phyloP scores from a whole-genome alignment of 1,284 basidiomycete genomes.

The Puccinia coronata region DNA sequence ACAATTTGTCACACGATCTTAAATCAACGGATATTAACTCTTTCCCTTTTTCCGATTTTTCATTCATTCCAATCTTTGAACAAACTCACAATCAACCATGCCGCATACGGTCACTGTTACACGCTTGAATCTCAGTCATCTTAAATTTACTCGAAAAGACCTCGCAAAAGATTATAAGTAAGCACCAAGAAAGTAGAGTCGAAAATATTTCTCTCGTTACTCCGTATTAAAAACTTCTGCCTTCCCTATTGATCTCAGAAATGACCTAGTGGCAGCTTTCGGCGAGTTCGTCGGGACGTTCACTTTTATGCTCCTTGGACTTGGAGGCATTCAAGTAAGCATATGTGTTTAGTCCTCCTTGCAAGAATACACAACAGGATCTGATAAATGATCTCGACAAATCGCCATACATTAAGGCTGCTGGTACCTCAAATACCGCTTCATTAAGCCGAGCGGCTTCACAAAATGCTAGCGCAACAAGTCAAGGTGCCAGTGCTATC shows the following conservation, averaged over 20 bases:
- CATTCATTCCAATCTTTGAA: background rate
- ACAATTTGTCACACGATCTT: background rate
- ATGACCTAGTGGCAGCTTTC: constrained; percentile 41
- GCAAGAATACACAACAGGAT: too few species aligned
- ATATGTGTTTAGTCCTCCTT: too few species aligned
- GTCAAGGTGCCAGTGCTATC: constrained; percentile 33
- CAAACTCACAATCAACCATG: background rate
- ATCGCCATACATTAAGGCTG: constrained; percentile 38
- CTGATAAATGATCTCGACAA: too few species aligned
- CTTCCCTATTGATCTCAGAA: constrained; percentile 2
- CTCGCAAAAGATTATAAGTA: background rate
- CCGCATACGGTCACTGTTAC: constrained; percentile 13
- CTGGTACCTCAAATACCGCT: constrained; percentile 39
- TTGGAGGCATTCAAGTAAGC: constrained; percentile 45
- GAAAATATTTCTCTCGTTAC: background rate
- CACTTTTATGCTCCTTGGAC: constrained; percentile 36
- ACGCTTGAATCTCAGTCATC: constrained; percentile 13
- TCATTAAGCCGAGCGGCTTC: constrained; percentile 15
- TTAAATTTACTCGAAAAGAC: constrained; percentile 12
- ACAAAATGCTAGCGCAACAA: background rate
- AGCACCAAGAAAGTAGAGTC: background rate
- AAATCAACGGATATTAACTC: background rate
- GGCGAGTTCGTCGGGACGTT: constrained; percentile 40
- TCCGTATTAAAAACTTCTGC: background rate
- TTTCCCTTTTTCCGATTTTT: background rate